Evolutionary conservation across 169 alveolate genomes (phyloP).

Genomic region (Cryptosporidium meleagridis): DNA sequence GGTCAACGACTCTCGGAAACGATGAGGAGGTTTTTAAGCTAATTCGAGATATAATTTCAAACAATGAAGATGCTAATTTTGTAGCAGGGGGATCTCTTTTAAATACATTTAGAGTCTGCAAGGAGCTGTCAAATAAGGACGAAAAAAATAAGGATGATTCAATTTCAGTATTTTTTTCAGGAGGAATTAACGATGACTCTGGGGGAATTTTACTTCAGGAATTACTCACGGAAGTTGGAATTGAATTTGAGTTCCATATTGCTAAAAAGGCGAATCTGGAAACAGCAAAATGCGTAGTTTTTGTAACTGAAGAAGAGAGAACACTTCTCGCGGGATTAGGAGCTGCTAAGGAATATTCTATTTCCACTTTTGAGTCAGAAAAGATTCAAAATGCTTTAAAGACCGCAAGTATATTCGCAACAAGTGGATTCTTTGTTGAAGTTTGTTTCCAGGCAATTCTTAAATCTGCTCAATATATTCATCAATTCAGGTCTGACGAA

Average conservation of each 20-base stretch:
- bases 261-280: slow-evolving; percentile 21
- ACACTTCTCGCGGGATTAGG: slow-evolving; percentile 53
- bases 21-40: slow-evolving; percentile 59
- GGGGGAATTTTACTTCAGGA: slow-evolving; percentile 67
- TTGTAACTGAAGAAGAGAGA: slow-evolving; percentile 60
- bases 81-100: slow-evolving; percentile 71
- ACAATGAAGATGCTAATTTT: slow-evolving; percentile 48
- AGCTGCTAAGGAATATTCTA: slow-evolving; percentile 57
- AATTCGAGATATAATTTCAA: slow-evolving; percentile 8
- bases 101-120: slow-evolving; percentile 55
- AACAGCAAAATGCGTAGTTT: slow-evolving; percentile 52
- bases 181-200: slow-evolving; percentile 59
- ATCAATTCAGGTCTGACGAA: background rate
- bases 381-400: slow-evolving; percentile 15
- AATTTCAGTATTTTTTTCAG: slow-evolving; percentile 48
- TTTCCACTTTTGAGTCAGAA: slow-evolving; percentile 17
- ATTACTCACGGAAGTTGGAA: slow-evolving; percentile 13
- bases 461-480: slow-evolving; percentile 16
- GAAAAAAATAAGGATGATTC: background rate
- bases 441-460: slow-evolving; percentile 61
- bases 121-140: slow-evolving; percentile 35
- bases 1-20: slow-evolving; percentile 45
- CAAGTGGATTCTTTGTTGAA: slow-evolving; percentile 69
- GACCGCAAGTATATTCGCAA: slow-evolving; percentile 28
- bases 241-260: slow-evolving; percentile 41